Conservation (phyloP, 352 stramenopile genomes). For the Globisporangium iwayamae region DNA sequence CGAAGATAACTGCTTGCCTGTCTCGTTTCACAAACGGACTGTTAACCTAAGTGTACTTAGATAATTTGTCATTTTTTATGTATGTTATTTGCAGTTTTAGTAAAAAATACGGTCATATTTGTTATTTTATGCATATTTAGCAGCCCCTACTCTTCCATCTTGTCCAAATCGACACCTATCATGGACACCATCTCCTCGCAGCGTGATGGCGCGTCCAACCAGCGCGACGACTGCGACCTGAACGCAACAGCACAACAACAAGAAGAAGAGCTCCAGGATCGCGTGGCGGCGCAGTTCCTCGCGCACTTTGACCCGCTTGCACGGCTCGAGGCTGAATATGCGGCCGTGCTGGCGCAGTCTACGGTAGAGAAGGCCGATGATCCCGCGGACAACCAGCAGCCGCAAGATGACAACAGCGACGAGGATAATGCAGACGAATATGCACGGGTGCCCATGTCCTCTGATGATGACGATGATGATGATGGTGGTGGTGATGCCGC, state of each 20-base stretch:
- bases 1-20: no score
- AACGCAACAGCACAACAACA: not conserved
- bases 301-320: conserved; percentile 44
- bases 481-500: not conserved
- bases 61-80: no score
- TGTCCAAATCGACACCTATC: conserved; percentile 15
- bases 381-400: conserved; percentile 13
- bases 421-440: conserved; percentile 23
- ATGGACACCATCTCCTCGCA: not conserved
- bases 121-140: no score
- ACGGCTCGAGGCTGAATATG: conserved; percentile 61
- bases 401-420: conserved; percentile 17
- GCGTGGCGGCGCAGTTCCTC: conserved; percentile 27
- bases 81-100: no score
- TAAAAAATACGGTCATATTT: no score
- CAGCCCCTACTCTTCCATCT: no score
- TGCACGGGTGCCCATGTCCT: conserved; percentile 19
- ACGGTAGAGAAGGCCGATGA: not conserved
- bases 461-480: conserved; percentile 14
- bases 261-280: not conserved
- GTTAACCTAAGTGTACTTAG: no score
- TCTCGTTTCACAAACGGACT: no score
- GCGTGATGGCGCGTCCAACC: not conserved
- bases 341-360: conserved; percentile 48
- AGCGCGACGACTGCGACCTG: not conserved